Percentiles rank a stretch among this genome's conserved stretches.
phyloP scores from a whole-genome alignment of 176 grass and related monocot species.

The Eragrostis curvula region DNA sequence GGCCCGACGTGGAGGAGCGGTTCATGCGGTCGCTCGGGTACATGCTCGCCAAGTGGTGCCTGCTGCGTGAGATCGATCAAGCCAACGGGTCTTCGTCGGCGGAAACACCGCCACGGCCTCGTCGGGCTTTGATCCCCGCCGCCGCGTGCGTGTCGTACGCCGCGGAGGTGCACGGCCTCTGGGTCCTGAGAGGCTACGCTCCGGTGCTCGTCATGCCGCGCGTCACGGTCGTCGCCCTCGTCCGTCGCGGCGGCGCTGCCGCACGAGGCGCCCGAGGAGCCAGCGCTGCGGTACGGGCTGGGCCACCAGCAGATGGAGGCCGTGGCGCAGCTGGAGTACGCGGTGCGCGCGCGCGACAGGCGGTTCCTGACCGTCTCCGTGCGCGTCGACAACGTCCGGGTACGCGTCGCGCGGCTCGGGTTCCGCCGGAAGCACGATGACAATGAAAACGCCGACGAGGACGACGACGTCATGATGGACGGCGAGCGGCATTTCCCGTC shows the following conservation, averaged over 20 bases:
- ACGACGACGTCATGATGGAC: slow-evolving; percentile 44
- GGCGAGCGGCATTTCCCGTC: slow-evolving; percentile 81
- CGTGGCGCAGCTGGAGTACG: slow-evolving; percentile 68
- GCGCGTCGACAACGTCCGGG: slow-evolving; percentile 70
- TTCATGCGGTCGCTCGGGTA: slow-evolving; percentile 87
- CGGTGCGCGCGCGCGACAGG: slow-evolving; percentile 40
- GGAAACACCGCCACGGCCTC: too few species aligned
- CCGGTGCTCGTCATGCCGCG: slow-evolving; percentile 67
- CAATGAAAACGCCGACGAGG: slow-evolving; percentile 12
- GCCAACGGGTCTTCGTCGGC: background rate
- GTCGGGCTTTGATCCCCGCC: slow-evolving; percentile 23
- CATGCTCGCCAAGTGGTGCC: slow-evolving; percentile 90
- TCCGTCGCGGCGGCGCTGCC: slow-evolving; percentile 30
- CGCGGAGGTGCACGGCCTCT: slow-evolving; percentile 58
- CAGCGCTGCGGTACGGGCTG: slow-evolving; percentile 71
- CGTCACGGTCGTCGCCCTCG: slow-evolving; percentile 11
- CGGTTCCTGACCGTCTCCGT: slow-evolving; percentile 61
- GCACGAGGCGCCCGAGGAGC: slow-evolving; percentile 57
- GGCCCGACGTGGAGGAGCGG: slow-evolving; percentile 67
- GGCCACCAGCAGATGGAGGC: slow-evolving; percentile 80
- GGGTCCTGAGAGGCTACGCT: slow-evolving; percentile 71
- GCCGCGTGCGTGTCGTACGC: slow-evolving; percentile 63
- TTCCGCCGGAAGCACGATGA: slow-evolving; percentile 47
- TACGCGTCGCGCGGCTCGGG: slow-evolving; percentile 71
- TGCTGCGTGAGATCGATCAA: slow-evolving; percentile 67